Evolutionary conservation across 352 stramenopile genomes (phyloP), one percentile per base, ranked within the genome.

Genomic region (Plasmopara muralis): DNA sequence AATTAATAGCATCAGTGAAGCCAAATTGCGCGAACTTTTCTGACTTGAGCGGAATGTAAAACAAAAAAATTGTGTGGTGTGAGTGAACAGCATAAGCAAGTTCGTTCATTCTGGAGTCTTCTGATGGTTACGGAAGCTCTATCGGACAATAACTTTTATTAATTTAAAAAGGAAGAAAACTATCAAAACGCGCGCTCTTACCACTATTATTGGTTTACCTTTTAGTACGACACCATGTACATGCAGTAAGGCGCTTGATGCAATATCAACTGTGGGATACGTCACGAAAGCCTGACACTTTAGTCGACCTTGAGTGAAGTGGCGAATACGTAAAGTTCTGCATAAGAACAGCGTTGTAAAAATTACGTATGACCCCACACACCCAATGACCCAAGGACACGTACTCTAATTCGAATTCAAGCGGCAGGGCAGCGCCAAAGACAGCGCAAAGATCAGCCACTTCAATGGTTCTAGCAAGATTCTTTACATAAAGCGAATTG

Each of bases 201-300:
- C 85, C 62, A 93, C 75, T 55, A 95, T 64, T 2, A 93, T 49
- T 15, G 83, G 83, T 55, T 93, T 95, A 30, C 68, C 70, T 28
- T 89, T 72, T 3, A 94, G 18, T 8, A 90, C 50, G 13, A 89
- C 68, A 6, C 85, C 85, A 51, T 95, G 84, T 7, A 81, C 64
- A 7, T 70, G 54, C 5, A 80, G 41, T 9, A 93, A 69, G 15
- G 83, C 77, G 14, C 37, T 43, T 16, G 48, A 57, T 3, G 85
- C 85, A 13, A 85, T 33, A 9, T 81, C 64, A 15, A 68, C 45
- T 1, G 48, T 78, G 28, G 77, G 64, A 49, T 81, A 93, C 44
- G 70, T 78, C 25, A 94, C 64, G 45, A 95, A 95, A 7, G 82
- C 83, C 47, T 95, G 85, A 29, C 77, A 88, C 43, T 91, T 91